Conservation (phyloP, 2,329 filamentous ascomycete genomes). For the Trichoderma sp. region DNA sequence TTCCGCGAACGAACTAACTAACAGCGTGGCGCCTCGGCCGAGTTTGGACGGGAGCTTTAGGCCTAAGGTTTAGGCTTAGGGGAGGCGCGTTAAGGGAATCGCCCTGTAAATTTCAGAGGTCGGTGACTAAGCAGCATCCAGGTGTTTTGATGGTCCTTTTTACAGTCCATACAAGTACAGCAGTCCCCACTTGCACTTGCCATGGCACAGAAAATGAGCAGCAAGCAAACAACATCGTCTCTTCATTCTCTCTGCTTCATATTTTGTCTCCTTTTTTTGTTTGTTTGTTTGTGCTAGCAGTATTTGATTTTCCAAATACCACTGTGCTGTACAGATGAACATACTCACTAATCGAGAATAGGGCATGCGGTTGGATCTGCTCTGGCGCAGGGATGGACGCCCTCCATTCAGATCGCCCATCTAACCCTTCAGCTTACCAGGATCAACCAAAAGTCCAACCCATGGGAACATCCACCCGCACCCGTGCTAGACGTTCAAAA, state of each 20-base stretch:
- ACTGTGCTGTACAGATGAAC: neutral
- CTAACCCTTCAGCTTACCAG: neutral
- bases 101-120: neutral
- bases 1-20: neutral
- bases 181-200: neutral
- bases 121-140: slow-evolving; percentile 13
- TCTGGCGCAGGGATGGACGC: neutral
- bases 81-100: slow-evolving; percentile 2
- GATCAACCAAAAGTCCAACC: neutral
- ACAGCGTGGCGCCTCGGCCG: slow-evolving; percentile 11
- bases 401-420: neutral
- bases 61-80: neutral
- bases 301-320: neutral
- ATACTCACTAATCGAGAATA: neutral
- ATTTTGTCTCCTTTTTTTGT: neutral
- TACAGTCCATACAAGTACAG: neutral
- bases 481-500: neutral
- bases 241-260: neutral
- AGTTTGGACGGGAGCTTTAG: neutral
- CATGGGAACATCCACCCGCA: neutral
- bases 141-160: neutral
- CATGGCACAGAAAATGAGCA: neutral
- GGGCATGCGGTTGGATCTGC: neutral
- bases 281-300: neutral
- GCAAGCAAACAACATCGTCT: neutral